Evolutionary conservation across 2,329 filamentous ascomycete genomes (phyloP), one percentile per base, ranked within the genome.

Genomic region (Clarireedia homoeocarpa): DNA sequence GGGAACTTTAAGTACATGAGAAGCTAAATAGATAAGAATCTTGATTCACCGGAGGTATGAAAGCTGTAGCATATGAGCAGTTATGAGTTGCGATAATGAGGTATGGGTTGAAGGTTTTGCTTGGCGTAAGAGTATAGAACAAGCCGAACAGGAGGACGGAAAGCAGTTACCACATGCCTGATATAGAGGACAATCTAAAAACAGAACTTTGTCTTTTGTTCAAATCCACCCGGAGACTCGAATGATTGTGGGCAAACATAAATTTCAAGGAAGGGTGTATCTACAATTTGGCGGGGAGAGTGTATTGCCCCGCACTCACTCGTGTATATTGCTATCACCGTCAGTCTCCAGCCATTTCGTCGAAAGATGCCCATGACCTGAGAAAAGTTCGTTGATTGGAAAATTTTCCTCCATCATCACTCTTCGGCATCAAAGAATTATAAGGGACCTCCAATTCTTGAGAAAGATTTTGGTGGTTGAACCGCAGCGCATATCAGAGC

Each of bases 1-100:
- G 81, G 92, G 92, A 10, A 95, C 95, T 36, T 71, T 96, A 72
- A 84, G 76, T 66, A 80, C 81, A 15, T 85, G 72, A 59, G 7
- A 40, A 27, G 26, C 12, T 24, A 47, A n/a, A 26, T 54, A 9
- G 48, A 7, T 6, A 40, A 7, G 10, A 27, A 17, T 34, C 14
- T 34, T 3, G 4, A 3, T 12, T 12, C 4, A 34, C 9, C 3
- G 10, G 30, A 34, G 30, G 10, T 12, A 34, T 34, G 10, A 2
- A 4, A 12, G 30, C 30, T 34, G 30, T 34, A 14, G 12, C 30
- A 34, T 14, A 14, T 2, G 9, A 34, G 30, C 12, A 34, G 10
- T 12, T 34, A 12, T 30, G 27, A 30, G 2, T 7, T 30, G 27
- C 26, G 26, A 27, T 27, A 27, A 27, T 27, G 3, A 27, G 26